Percentiles rank a stretch among this genome's conserved stretches.
Evolutionary conservation across 2,329 filamentous ascomycete genomes (phyloP).

Genomic region (Phialemonium atrogriseum): DNA sequence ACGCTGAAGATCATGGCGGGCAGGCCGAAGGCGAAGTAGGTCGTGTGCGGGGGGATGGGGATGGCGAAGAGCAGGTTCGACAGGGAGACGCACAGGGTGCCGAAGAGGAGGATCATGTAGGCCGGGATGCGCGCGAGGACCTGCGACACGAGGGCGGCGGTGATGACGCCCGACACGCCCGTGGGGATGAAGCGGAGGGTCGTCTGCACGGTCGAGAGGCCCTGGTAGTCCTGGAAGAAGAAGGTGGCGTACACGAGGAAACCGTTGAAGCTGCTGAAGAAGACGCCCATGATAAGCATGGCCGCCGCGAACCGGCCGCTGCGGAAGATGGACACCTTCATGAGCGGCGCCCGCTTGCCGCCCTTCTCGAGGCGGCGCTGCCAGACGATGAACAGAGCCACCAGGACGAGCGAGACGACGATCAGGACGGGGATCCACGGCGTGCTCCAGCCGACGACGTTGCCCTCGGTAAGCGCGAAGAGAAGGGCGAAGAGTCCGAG

Average conservation of each 20-base stretch:
- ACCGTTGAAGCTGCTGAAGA: slow-evolving; percentile 61
- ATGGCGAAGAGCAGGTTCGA: slow-evolving; percentile 54
- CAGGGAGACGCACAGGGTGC: slow-evolving; percentile 45
- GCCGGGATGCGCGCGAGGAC: slow-evolving; percentile 51
- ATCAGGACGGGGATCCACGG: slow-evolving; percentile 55
- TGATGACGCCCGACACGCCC: slow-evolving; percentile 50
- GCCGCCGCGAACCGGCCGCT: slow-evolving; percentile 53
- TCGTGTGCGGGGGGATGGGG: slow-evolving; percentile 50
- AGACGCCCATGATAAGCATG: slow-evolving; percentile 57
- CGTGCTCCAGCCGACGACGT: slow-evolving; percentile 58
- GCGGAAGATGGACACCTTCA: slow-evolving; percentile 57
- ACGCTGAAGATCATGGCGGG: slow-evolving; percentile 59
- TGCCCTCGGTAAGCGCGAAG: slow-evolving; percentile 61
- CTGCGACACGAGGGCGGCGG: slow-evolving; percentile 45
- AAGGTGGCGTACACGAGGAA: slow-evolving; percentile 61
- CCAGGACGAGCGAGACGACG: slow-evolving; percentile 46
- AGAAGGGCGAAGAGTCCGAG: slow-evolving; percentile 52
- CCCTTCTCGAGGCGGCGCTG: slow-evolving; percentile 50
- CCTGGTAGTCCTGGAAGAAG: slow-evolving; percentile 62
- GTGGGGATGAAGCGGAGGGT: slow-evolving; percentile 62
- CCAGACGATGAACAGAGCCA: slow-evolving; percentile 51
- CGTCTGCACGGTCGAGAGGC: slow-evolving; percentile 53
- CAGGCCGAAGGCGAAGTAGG: slow-evolving; percentile 60
- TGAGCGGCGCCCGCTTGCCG: slow-evolving; percentile 45
- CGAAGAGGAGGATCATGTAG: slow-evolving; percentile 47